phyloP scores from a whole-genome alignment of 2,329 filamentous ascomycete species.

The Fusarium protoensiforme region DNA sequence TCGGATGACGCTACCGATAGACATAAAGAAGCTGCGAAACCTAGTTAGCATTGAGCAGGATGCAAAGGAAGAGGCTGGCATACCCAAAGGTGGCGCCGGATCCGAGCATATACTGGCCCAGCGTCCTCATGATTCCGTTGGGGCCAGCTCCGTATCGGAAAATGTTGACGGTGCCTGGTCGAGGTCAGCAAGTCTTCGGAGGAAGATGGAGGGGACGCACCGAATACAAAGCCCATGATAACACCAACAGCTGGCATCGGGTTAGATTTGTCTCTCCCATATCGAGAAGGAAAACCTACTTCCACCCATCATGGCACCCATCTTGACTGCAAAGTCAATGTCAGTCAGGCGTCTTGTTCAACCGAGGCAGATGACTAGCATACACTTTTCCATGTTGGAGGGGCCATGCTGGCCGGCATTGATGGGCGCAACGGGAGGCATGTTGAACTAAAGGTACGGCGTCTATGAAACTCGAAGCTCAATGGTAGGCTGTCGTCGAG shows the following conservation, averaged over 20 bases:
- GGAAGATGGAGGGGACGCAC: conserved; percentile 59
- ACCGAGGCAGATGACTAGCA: conserved; percentile 24
- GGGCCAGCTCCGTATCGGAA: conserved; percentile 94
- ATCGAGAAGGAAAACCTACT: conserved; percentile 71
- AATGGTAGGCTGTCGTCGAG: background rate
- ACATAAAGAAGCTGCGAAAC: conserved; percentile 87
- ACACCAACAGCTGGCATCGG: conserved; percentile 80
- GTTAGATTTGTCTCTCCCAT: conserved; percentile 44
- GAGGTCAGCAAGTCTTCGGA: conserved; percentile 9
- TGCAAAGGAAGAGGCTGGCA: conserved; percentile 3
- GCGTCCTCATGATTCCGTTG: conserved; percentile 91
- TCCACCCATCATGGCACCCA: conserved; percentile 98
- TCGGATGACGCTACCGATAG: conserved; percentile 95
- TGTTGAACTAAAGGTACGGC: conserved; percentile 31
- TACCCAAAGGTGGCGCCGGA: conserved; percentile 98
- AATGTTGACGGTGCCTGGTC: conserved; percentile 87
- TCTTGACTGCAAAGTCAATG: conserved; percentile 66
- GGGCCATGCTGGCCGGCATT: conserved; percentile 58
- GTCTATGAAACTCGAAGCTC: background rate
- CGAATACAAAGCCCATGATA: conserved; percentile 98
- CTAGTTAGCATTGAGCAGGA: conserved; percentile 30
- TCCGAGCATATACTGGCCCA: conserved; percentile 96
- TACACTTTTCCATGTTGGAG: conserved; percentile 67
- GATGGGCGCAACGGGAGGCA: conserved; percentile 56
- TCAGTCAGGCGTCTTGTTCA: conserved; percentile 31